These are phyloP conservation scores for Lactarius hengduanensis DNA, from an alignment of 768 basidiomycete genomes.

Conservation along the genomic window DNA sequence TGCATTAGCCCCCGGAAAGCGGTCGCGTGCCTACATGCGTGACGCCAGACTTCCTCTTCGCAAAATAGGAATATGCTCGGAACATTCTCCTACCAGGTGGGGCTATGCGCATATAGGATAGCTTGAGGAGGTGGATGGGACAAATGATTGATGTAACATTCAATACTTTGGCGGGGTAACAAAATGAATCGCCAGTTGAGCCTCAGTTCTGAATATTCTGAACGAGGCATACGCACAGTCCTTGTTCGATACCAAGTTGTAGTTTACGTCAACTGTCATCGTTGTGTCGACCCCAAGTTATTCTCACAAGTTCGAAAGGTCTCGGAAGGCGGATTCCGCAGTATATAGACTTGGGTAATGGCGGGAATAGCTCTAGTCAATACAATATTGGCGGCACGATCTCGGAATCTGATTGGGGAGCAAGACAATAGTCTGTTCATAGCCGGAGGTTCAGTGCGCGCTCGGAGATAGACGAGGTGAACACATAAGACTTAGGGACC, in stretches of 20 bases:
- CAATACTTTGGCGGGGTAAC: neutral
- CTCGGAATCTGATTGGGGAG: neutral
- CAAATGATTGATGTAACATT: neutral
- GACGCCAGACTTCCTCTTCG: neutral
- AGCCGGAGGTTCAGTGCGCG: neutral
- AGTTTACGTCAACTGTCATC: neutral
- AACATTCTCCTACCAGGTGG: neutral
- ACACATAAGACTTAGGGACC: neutral
- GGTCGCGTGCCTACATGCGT: neutral
- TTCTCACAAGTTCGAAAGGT: neutral
- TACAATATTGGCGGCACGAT: neutral
- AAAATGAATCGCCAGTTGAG: neutral
- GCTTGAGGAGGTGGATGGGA: neutral
- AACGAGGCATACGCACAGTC: neutral
- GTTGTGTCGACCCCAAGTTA: neutral
- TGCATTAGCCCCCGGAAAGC: neutral
- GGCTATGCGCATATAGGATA: too few species aligned
- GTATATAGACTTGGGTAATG: neutral
- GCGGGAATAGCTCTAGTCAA: neutral
- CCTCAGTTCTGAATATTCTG: too few species aligned
- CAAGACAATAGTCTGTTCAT: neutral
- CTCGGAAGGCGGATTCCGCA: neutral
- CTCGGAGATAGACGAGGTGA: neutral
- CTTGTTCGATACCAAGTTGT: too few species aligned
- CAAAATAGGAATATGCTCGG: neutral